Evolutionary conservation across 148 eudicot species (phyloP), one percentile per base, ranked within the genome.

Genomic region (Polygonum maritimum): DNA sequence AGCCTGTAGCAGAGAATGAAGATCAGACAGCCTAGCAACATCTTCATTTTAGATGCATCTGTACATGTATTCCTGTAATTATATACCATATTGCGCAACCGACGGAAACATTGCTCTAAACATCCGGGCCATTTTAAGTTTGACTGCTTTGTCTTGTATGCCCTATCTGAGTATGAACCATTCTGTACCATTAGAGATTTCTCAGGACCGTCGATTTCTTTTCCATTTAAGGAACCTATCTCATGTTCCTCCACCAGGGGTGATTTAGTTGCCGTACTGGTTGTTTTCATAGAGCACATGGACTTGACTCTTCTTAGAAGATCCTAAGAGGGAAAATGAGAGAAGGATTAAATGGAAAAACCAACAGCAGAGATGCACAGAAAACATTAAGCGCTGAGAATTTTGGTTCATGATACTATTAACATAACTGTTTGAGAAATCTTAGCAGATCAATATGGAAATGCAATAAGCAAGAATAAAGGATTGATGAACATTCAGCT

Each of bases 281-380:
- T 81, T 71, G 79, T 48, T 69, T 85, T 85, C n/a, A 78, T 75
- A 82, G 87, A 79, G 78, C 67, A 78, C 76, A 95, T 82, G 54
- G 96, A 89, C 14, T 81, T 69, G 35, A 95, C 82, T 76, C 80
- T 92, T 83, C 97, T 87, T 85, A 89, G 78, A 54, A 95, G 81
- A 67, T 92, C 99, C 97, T 92, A 58, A 72, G 69, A 76, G 33
- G 18, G 44, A 44, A 78, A 35, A 48, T 26, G 60, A 39, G 49
- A n/a, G 18, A 18, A 33, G 18, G 19, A 63, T 8, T 45, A 22
- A 16, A 51, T 54, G 21, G 16, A 44, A 36, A 2, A 67, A 67
- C 36, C 16, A 12, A 31, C 62, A 55, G 12, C 12, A 55, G 69
- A 31, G 69, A 62, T 14, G 69, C 18, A 33, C 58, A 44, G 40